A percentile compares a stretch with the other conserved stretches of the same genome.
These are phyloP conservation scores for Apostasia ramifera DNA, from an alignment of 106 monocot species.

Conservation along the genomic window DNA sequence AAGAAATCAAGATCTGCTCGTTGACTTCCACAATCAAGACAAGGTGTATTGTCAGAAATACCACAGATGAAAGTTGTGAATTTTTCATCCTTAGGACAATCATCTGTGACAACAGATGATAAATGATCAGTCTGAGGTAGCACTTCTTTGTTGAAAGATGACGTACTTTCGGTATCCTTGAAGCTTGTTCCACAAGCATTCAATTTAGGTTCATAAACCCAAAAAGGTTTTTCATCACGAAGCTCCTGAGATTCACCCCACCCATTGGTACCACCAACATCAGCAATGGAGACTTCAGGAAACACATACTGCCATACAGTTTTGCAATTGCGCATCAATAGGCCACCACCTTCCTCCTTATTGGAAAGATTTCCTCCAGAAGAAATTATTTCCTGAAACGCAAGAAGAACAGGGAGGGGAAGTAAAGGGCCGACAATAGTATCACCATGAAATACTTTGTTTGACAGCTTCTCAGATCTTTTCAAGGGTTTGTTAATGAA, in stretches of 20 bases:
- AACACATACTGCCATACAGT: constrained; percentile 20
- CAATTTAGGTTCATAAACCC: constrained; percentile 34
- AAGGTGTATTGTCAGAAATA: constrained; percentile 11
- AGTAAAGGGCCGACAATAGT: constrained; percentile 72
- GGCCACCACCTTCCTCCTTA: constrained; percentile 13
- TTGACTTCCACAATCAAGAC: constrained; percentile 11
- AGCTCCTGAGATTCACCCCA: constrained; percentile 17
- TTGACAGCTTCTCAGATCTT: constrained; percentile 27
- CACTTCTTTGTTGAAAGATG: constrained; percentile 9
- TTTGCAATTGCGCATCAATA: constrained; percentile 22
- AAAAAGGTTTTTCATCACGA: constrained; percentile 36
- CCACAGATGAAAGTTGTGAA: constrained; percentile 60
- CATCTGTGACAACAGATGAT: not conserved
- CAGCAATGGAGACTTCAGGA: constrained; percentile 41
- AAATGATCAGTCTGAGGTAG: constrained; percentile 1
- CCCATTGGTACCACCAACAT: constrained; percentile 13
- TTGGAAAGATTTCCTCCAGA: not conserved
- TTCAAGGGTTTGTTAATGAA: constrained; percentile 42
- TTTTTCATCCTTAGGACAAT: constrained; percentile 27
- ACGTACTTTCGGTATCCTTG: not conserved
- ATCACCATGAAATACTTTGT: constrained; percentile 12
- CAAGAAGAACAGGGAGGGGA: constrained; percentile 66
- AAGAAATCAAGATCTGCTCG: constrained; percentile 18
- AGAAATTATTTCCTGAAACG: constrained; percentile 22
- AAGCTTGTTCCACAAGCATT: not conserved